Conservation (phyloP, 345 rosid species). For the Luvunga scandens region DNA sequence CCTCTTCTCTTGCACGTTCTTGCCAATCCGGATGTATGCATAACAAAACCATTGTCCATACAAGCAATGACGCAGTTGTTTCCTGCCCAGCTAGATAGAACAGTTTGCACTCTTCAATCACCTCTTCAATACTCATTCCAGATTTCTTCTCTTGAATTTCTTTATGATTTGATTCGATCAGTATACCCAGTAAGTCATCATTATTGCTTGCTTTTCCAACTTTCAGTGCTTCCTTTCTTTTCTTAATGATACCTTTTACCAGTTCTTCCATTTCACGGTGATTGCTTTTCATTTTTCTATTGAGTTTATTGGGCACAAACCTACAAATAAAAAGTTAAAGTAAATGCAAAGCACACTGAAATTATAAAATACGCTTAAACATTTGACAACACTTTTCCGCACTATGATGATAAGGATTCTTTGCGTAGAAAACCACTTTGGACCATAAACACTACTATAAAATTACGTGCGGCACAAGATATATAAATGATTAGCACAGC, state of each 20-base stretch:
- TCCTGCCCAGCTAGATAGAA: slow-evolving; percentile 69
- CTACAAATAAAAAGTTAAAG: slow-evolving; percentile 14
- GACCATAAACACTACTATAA: too few relatives aligned
- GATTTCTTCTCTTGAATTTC: slow-evolving; percentile 25
- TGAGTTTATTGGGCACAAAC: slow-evolving; percentile 41
- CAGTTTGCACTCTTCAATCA: slow-evolving; percentile 63
- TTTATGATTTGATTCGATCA: slow-evolving; percentile 35
- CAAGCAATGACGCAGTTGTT: slow-evolving; percentile 43
- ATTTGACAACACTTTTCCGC: too few relatives aligned
- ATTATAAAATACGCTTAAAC: neutral
- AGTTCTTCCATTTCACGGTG: slow-evolving; percentile 26
- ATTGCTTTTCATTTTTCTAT: slow-evolving; percentile 37
- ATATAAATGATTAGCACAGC: too few relatives aligned
- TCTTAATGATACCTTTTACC: slow-evolving; percentile 30
- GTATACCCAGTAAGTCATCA: slow-evolving; percentile 39
- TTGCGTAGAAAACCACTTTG: too few relatives aligned
- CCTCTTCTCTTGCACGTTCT: slow-evolving; percentile 50
- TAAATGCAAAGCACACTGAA: neutral
- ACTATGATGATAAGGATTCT: too few relatives aligned
- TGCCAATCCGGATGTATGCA: slow-evolving; percentile 60
- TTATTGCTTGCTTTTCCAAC: slow-evolving; percentile 21
- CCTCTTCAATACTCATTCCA: slow-evolving; percentile 38
- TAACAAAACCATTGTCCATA: slow-evolving; percentile 50
- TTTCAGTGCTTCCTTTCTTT: slow-evolving; percentile 38
- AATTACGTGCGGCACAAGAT: too few relatives aligned